Evolutionary conservation across 257 asterid species (phyloP), one percentile per base, ranked within the genome.

Genomic region (Jacaranda mimosifolia): DNA sequence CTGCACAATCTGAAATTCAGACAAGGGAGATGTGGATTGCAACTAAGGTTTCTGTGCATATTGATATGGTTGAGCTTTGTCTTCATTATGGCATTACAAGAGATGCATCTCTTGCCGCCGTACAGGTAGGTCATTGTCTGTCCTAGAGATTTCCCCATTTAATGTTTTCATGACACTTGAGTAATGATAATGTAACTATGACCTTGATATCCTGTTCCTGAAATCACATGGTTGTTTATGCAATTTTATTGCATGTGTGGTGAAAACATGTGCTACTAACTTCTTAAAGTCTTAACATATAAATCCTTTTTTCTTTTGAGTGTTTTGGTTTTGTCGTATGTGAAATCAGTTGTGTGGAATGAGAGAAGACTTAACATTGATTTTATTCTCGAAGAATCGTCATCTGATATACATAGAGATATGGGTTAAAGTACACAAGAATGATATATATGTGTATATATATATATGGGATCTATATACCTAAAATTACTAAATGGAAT

Each of bases 41-140:
- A 70, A 87, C 91, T 66, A 91, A 85, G 88, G 82, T 95, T 72
- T 89, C 94, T 64, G 89, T 95, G 72, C 87, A 71, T 66, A 85
- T 95, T 80, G 84, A 88, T 81, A 81, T 88, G 81, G 93, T 93
- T 84, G 97, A 95, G 82, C 96, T 95, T 66, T 82, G 90, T 78
- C 97, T 95, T 83, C 90, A 89, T 80, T 89, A 95, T 84, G 99
- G 99, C 63, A 48, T 79, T 76, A 81, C 97, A 66, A 85, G 97
- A 85, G 99, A 95, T 79, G 85, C 94, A 65, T 83, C 98, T 57
- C 99, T 95, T 83, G 99, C 98, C 77, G 90, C 94, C 15, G 79
- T 95, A 49, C 96, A 93, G 99, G 99, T 95, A 81, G 66, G 77
- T 59, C 68, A 77, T 56, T 59, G 38, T 68, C 68, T 68, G 32